Conservation (phyloP, 148 eudicot genomes). For the Selenicereus undatus region DNA sequence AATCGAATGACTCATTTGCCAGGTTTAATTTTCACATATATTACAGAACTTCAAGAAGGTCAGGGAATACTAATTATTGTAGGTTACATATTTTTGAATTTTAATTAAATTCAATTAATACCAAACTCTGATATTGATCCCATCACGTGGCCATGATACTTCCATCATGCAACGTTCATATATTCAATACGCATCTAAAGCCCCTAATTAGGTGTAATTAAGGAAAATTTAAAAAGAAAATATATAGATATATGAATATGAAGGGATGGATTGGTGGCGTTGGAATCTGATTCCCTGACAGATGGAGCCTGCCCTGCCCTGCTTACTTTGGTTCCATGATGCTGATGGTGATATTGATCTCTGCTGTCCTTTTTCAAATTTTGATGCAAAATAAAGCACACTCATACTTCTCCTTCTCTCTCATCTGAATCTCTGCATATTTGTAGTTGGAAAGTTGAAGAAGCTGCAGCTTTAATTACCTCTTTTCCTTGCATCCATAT, state of each 20-base stretch:
- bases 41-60: too few species aligned
- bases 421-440: not conserved
- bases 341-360: too few species aligned
- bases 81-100: too few species aligned
- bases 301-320: constrained; percentile 13
- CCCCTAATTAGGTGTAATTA: not conserved
- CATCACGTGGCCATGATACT: constrained; percentile 20
- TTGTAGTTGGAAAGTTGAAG: constrained; percentile 35
- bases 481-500: constrained; percentile 15
- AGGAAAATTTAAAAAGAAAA: not conserved
- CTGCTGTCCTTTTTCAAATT: constrained; percentile 28
- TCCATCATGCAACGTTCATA: constrained; percentile 30
- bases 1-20: too few species aligned
- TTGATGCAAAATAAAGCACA: constrained; percentile 26
- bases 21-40: too few species aligned
- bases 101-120: too few species aligned
- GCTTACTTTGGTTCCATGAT: constrained; percentile 7
- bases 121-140: not conserved
- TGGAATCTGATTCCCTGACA: constrained; percentile 44
- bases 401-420: constrained; percentile 14
- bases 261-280: constrained; percentile 28
- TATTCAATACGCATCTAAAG: not conserved
- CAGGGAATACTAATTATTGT: too few species aligned
- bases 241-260: too few species aligned
- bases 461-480: constrained; percentile 26